Evolutionary conservation across 805 yeast species (phyloP).

Genomic region (Ogataea sp.): DNA sequence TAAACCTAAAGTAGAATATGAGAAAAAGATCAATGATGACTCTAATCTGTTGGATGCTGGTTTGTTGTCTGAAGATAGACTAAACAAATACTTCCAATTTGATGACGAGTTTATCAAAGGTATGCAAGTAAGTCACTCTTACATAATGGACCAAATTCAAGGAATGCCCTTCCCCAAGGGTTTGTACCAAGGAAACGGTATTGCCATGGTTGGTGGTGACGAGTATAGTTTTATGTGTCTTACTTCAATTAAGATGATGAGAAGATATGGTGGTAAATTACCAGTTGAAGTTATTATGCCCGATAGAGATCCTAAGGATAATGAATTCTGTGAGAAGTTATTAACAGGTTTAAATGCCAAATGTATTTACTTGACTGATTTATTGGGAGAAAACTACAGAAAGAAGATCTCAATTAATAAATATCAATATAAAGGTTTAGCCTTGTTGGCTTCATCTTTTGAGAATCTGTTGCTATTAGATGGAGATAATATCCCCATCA

Average conservation of each 20-base stretch:
- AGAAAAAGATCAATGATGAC: slow-evolving; percentile 5
- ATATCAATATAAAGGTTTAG: slow-evolving; percentile 41
- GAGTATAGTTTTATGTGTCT: slow-evolving; percentile 43
- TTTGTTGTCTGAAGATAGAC: slow-evolving; percentile 7
- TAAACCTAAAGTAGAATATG: slow-evolving; percentile 8
- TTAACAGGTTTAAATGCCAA: slow-evolving; percentile 45
- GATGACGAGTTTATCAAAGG: slow-evolving; percentile 30
- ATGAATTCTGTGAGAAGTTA: slow-evolving; percentile 31
- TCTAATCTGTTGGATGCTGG: slow-evolving; percentile 8
- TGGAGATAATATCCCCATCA: slow-evolving; percentile 42
- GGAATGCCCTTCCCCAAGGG: slow-evolving; percentile 18
- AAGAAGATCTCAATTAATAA: slow-evolving; percentile 27
- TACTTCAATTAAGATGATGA: slow-evolving; percentile 34
- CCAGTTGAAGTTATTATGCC: slow-evolving; percentile 38
- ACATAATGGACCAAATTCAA: slow-evolving; percentile 35
- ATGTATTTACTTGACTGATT: slow-evolving; percentile 47
- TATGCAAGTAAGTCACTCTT: slow-evolving; percentile 36
- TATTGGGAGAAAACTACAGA: slow-evolving; percentile 32
- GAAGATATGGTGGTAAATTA: slow-evolving; percentile 39
- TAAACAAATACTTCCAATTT: slow-evolving; percentile 29
- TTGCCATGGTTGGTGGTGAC: slow-evolving; percentile 59
- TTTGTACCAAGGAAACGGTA: slow-evolving; percentile 43
- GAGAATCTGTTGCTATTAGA: slow-evolving; percentile 45
- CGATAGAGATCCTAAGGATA: slow-evolving; percentile 29
- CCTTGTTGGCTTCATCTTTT: slow-evolving; percentile 43